Percentiles rank a stretch among this genome's conserved stretches.
Evolutionary conservation across 805 yeast species (phyloP).

Genomic region (Metschnikowia borealis): DNA sequence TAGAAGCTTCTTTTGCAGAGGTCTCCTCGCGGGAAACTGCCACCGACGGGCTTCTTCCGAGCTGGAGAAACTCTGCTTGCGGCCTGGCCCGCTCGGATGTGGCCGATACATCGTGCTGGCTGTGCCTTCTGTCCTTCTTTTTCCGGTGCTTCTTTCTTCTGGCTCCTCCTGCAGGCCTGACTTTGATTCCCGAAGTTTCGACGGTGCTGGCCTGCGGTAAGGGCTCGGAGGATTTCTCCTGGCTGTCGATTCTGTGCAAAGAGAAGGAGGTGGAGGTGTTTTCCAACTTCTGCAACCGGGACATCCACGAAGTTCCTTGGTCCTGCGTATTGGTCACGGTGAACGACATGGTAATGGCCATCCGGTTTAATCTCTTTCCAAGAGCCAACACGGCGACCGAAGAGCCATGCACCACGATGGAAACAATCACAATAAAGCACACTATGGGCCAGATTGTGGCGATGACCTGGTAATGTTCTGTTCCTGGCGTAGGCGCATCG

Average conservation of each 20-base stretch:
- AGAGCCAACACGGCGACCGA: conserved; percentile 37
- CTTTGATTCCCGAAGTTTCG: conserved; percentile 62
- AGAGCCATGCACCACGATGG: conserved; percentile 87
- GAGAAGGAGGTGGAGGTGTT: conserved; percentile 72
- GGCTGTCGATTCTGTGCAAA: conserved; percentile 76
- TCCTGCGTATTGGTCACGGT: conserved; percentile 55
- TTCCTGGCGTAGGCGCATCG: conserved; percentile 41
- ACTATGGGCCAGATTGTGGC: conserved; percentile 59
- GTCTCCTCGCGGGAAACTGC: conserved; percentile 5
- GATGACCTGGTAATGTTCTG: conserved; percentile 55
- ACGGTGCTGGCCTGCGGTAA: conserved; percentile 37
- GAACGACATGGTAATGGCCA: conserved; percentile 89
- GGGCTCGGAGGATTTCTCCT: conserved; percentile 18
- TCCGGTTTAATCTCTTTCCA: conserved; percentile 85
- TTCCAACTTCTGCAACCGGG: conserved; percentile 77
- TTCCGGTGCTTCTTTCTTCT: conserved; percentile 44
- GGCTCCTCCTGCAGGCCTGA: conserved; percentile 74
- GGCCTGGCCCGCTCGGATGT: conserved; percentile 33
- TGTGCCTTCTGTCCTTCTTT: conserved; percentile 31
- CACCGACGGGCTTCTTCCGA: conserved; percentile 28
- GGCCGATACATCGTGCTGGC: conserved; percentile 12
- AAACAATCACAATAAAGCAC: conserved; percentile 73
- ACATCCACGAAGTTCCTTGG: conserved; percentile 69
- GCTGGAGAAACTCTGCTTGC: conserved; percentile 37
- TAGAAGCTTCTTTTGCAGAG: background rate